Base-by-base conservation (phyloP, 73 alveolate genomes). In the Uronychia setigera region DNA sequence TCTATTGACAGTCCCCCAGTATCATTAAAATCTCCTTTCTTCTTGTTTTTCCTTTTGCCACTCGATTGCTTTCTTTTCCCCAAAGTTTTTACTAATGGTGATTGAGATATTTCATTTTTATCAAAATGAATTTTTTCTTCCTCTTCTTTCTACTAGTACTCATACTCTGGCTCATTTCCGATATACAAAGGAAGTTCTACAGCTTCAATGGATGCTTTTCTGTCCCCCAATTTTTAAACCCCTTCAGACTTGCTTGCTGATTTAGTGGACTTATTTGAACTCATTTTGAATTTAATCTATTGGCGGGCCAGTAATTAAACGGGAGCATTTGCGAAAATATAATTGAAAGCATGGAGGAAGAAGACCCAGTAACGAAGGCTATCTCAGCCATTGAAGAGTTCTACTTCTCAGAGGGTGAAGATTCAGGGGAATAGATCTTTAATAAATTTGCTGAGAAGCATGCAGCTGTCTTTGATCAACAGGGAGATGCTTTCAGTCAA, bases 331-430 rank as follows among this genome's bases (percentile, higher is more conserved):
- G n/a, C 82, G 29, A 30, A 31, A 31, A 77, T 30, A 30, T 5
- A 77, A 29, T n/a, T n/a, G n/a, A n/a, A n/a, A n/a, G n/a, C n/a
- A 77, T 77, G 82, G 58, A 25, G 26, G 82, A 77, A 11, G 88
- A 86, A 35, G 88, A 86, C 29, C 80, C 14, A 0, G 74, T 88
- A 0, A 35, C 31, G 28, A 80, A 88, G 60, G 82, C 83, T 0
- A 89, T 89, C 92, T 33, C 76, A 32, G 82, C 59, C 34, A 79
- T 89, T 0, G 95, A 89, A 59, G 89, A 75, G 35, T 88, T 88
- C 80, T 88, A 88, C 78, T 88, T 88, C 77, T 84, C 74, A 32
- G 94, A 88, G 31, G 94, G 84, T 74, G 94, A 83, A 29, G 88
- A 83, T 32, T 80, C 94, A 19, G 94, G 94, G 1, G 94, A 88